Base-by-base conservation (phyloP, 768 basidiomycete species). In the Lactarius quietus region DNA sequence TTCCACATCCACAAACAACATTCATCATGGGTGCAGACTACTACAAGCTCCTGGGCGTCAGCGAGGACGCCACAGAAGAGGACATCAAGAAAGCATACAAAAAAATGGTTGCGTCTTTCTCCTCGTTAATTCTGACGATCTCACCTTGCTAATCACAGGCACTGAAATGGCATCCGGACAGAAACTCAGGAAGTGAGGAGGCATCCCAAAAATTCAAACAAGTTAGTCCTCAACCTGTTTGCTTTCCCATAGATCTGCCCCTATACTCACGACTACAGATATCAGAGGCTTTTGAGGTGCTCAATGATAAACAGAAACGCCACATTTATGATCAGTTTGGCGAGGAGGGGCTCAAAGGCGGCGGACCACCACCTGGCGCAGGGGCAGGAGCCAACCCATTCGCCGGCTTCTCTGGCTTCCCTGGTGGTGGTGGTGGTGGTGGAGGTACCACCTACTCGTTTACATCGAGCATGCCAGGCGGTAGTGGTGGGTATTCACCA, bases 71-170 rank as follows among this genome's bases (percentile, higher is more conserved):
- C 51, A 76, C 76, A 1, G 93, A 94, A 9, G 92, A 95, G 72
- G 88, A 90, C 12, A 90, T 98, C 73, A 98, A 97, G 78, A 90
- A 87, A 71, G 95, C 92, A 1, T 95, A 94, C 83, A 95, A 95
- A 84, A 95, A 95, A 78, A 92, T 92, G 86, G 90, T 33, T 87
- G 68, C 14, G 81, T 75, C 20, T 36, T 52, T 17, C 36, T 48
- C 64, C 36, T 41, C 26, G 29, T n/a, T 20, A 1, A 7, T n/a
- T 38, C 26, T 66, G 8, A 69, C 43, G 23, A 45, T 26, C 45
- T 48, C n/a, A 33, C 69, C 59, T 26, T 10, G 6, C 15, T 14
- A 28, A 1, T 36, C 20, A 55, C 70, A 84, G 90, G 93, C 94
- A 55, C 75, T 97, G 75, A 94, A 92, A 84, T 92, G 92, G 88